Evolutionary conservation across 2,329 filamentous ascomycete genomes (phyloP), one percentile per base, ranked within the genome.

Genomic region (Nigrospora oryzae): DNA sequence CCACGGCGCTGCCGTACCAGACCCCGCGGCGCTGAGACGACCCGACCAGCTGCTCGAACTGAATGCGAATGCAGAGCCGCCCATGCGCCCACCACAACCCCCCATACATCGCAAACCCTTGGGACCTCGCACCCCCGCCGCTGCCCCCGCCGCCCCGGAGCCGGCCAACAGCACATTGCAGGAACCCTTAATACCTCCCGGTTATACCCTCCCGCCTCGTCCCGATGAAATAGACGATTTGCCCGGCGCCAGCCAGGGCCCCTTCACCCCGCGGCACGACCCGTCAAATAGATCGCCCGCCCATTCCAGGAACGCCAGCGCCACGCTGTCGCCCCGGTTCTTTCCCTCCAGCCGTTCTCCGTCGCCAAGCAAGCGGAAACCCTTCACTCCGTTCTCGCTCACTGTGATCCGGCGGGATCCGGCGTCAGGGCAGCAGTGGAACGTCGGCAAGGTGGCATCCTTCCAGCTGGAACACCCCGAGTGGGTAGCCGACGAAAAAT

Each of bases 351-450:
- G 41, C 35, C 41, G 41, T 14, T 66, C 68, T 0, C 60, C 63
- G 0, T 70, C 68, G 1, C 69, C 68, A 3, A 56, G 50, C 19
- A 68, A 65, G 43, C 56, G 51, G 39, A 59, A 55, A 17, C 53
- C 60, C 7, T 61, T 66, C 39, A 61, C 63, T 0, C 69, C 74
- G 0, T 80, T 79, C 50, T 73, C 69, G 2, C 63, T 81, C 13
- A 83, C 79, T 0, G 62, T 90, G 13, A 88, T 89, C 54, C 81
- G 86, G n/a, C 77, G 85, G 51, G 83, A 89, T 58, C 83, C 83
- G 1, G 70, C 74, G 17, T 78, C 81, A 10, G 79, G 80, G 8
- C 72, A 71, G 44, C 86, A 89, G 60, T 89, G 84, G 84, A 89
- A 89, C 56, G 74, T 89, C 12, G 86, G 81, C 17, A 80, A 73